Conservation (phyloP, 2,329 filamentous ascomycete genomes). For the Pestalotiopsis sp. region DNA sequence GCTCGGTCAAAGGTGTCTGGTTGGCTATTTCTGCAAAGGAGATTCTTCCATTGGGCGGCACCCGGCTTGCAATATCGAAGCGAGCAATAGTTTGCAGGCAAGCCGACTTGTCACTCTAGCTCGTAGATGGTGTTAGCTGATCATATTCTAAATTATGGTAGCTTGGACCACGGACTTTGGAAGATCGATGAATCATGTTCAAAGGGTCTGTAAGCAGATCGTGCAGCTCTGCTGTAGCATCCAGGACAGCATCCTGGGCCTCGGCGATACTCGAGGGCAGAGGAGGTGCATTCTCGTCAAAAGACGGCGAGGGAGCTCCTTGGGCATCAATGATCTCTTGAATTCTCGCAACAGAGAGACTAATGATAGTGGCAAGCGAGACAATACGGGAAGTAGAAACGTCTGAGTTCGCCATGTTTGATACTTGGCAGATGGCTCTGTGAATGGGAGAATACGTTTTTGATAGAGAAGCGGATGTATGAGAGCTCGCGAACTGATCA, state of each 20-base stretch:
- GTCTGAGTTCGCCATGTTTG: too few species aligned
- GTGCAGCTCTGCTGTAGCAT: conserved; percentile 16
- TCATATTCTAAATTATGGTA: too few species aligned
- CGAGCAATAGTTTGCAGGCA: conserved; percentile 27
- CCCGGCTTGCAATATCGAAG: conserved; percentile 28
- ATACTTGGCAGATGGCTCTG: too few species aligned
- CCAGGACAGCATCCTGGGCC: conserved; percentile 9
- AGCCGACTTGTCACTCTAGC: conserved; percentile 13
- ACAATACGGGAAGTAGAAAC: not conserved
- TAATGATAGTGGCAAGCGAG: conserved; percentile 3
- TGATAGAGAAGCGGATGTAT: too few species aligned
- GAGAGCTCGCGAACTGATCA: too few species aligned
- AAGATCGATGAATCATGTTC: not conserved
- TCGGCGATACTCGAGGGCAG: not conserved
- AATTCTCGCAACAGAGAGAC: conserved; percentile 1
- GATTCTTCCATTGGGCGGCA: conserved; percentile 25
- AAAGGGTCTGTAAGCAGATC: conserved; percentile 15
- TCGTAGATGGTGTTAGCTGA: not conserved
- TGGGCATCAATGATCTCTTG: not conserved
- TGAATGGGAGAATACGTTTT: too few species aligned
- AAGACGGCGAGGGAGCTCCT: conserved; percentile 9
- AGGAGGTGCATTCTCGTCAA: conserved; percentile 10
- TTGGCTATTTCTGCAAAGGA: conserved; percentile 28
- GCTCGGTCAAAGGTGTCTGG: conserved; percentile 22
- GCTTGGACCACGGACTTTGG: conserved; percentile 8